Evolutionary conservation across 371 early-diverging fungal genomes (phyloP), one percentile per base, ranked within the genome.

Genomic region (Agmasoma carcini): DNA sequence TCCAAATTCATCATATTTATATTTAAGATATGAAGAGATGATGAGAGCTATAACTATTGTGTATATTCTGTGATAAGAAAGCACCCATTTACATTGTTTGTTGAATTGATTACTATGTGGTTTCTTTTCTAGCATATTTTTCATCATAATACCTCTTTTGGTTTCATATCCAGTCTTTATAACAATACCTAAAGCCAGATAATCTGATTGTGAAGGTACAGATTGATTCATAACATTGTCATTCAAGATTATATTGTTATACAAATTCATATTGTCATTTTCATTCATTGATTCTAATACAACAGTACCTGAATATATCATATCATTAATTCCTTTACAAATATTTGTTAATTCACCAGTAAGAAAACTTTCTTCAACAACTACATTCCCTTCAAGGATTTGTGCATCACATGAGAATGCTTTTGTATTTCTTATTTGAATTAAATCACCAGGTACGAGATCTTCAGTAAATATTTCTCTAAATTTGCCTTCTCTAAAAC

Each of bases 331-430:
- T 9, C 75, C 68, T 31, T 88, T 90, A 9, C 85, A 83, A 27
- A 95, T 83, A 0, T 90, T 86, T 19, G 86, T 73, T 12, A 84
- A 81, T 73, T 97, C 89, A 45, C 99, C 99, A 1, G 99, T 99
- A 22, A 99, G 79, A 90, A 94, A 91, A 60, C 84, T 83, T 73
- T 99, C 99, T 72, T 94, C 91, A 41, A 90, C 82, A 55, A 95
- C 88, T 65, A 90, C 90, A 64, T 88, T 90, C 14, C 96, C 96
- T 19, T 83, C 78, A n/a, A 94, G 72, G 19, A 99, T 77, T 30
- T 88, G 73, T 0, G 85, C 86, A 75, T 99, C 99, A 73, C 92
- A 91, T 0, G 90, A 89, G 26, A 91, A 78, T 15, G 61, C 61
- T 52, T 54, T 41, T 46, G 48, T 43, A 14, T 56, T 44, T 30